Percentiles rank a stretch among this genome's conserved stretches.
These are phyloP conservation scores for Alternaria tenuissima DNA, from an alignment of 2,329 filamentous ascomycete genomes.

Conservation along the genomic window DNA sequence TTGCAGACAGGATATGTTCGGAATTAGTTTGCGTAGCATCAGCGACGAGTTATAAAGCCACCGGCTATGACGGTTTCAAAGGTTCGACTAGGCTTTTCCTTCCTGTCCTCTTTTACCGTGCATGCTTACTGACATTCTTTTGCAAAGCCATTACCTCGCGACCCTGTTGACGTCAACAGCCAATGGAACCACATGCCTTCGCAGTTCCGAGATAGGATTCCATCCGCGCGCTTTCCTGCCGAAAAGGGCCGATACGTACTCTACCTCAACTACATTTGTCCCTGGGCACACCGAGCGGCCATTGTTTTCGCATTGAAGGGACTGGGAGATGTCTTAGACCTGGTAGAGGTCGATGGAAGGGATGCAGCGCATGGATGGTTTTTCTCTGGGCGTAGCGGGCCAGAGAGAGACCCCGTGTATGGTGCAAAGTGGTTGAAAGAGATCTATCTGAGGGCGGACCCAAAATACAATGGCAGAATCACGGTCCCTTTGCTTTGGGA, in stretches of 20 bases:
- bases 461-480: constrained; percentile 64
- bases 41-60: constrained; percentile 3
- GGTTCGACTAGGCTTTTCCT: background rate
- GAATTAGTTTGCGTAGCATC: background rate
- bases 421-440: constrained; percentile 60
- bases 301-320: constrained; percentile 61
- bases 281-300: constrained; percentile 66
- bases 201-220: constrained; percentile 65
- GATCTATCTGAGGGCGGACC: constrained; percentile 75
- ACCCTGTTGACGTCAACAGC: constrained; percentile 54
- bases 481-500: constrained; percentile 83
- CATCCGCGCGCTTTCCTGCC: constrained; percentile 63
- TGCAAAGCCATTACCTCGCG: constrained; percentile 7
- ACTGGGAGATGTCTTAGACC: constrained; percentile 59
- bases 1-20: constrained; percentile 9
- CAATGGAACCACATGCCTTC: constrained; percentile 63
- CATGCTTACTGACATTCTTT: background rate
- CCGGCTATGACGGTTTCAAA: background rate
- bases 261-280: constrained; percentile 68
- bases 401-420: constrained; percentile 38
- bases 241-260: constrained; percentile 69
- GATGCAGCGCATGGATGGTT: constrained; percentile 44
- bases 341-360: constrained; percentile 54
- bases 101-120: background rate
- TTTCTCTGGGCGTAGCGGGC: constrained; percentile 41